phyloP scores from a whole-genome alignment of 2,329 filamentous ascomycete genomes.

The Hysterium pulicare region DNA sequence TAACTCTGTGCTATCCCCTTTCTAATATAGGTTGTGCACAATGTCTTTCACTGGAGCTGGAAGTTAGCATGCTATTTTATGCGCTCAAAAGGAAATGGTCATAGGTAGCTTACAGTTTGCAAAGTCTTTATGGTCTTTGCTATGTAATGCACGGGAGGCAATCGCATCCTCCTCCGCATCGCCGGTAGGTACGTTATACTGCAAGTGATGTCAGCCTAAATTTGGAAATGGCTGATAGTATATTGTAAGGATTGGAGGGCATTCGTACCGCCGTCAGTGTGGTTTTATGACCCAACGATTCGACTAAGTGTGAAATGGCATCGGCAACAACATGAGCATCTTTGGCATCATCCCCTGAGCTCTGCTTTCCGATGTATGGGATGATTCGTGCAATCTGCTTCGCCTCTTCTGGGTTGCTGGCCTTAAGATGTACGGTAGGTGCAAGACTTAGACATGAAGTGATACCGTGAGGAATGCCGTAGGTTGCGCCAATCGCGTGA shows the following conservation, averaged over 20 bases:
- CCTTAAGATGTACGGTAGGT: slow-evolving; percentile 53
- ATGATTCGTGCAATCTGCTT: slow-evolving; percentile 47
- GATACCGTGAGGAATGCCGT: slow-evolving; percentile 55
- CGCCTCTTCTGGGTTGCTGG: slow-evolving; percentile 45
- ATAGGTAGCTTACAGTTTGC: slow-evolving; percentile 24
- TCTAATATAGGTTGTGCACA: slow-evolving; percentile 29
- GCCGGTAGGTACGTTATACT: slow-evolving; percentile 36
- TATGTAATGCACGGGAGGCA: slow-evolving; percentile 30
- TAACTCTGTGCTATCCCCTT: too few species aligned
- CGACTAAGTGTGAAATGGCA: slow-evolving; percentile 45
- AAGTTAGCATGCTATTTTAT: slow-evolving; percentile 10
- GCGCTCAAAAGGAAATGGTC: background rate
- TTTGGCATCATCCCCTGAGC: slow-evolving; percentile 41
- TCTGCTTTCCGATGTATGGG: slow-evolving; percentile 43
- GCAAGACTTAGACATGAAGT: slow-evolving; percentile 54
- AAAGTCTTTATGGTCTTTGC: slow-evolving; percentile 37
- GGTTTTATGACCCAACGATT: slow-evolving; percentile 41
- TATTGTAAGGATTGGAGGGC: background rate
- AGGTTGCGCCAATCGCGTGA: slow-evolving; percentile 55
- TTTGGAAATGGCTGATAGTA: too few species aligned
- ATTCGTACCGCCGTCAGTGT: slow-evolving; percentile 30
- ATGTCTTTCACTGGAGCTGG: slow-evolving; percentile 27
- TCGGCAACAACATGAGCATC: slow-evolving; percentile 46
- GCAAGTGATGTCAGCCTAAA: slow-evolving; percentile 12
- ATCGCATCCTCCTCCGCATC: slow-evolving; percentile 36